These are phyloP conservation scores for Suhomyces anneliseae DNA, from an alignment of 1,139 yeast species.

Conservation along the genomic window DNA sequence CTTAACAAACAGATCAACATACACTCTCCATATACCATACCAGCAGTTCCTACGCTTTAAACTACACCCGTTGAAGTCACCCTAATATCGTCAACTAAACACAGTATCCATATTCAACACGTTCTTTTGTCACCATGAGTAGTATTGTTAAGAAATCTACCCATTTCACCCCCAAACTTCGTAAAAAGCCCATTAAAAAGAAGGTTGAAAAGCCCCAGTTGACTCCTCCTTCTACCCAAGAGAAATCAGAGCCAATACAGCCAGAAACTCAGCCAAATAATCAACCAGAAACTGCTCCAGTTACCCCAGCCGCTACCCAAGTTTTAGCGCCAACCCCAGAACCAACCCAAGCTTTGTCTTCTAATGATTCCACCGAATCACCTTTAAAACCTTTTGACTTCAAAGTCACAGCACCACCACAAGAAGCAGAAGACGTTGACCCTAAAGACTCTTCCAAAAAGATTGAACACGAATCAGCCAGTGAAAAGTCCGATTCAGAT, in stretches of 20 bases:
- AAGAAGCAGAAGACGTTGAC: conserved; percentile 27
- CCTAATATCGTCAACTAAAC: no score
- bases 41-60: no score
- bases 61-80: no score
- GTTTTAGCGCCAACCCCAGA: not conserved
- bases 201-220: conserved; percentile 22
- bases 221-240: conserved; percentile 31
- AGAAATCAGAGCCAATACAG: not conserved
- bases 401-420: conserved; percentile 2
- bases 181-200: conserved; percentile 26
- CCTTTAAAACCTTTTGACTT: conserved; percentile 9
- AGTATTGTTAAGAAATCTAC: conserved; percentile 48
- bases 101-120: no score
- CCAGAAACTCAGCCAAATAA: not conserved
- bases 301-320: not conserved
- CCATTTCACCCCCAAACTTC: conserved; percentile 42
- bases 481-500: conserved; percentile 24
- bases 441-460: conserved; percentile 27
- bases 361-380: not conserved
- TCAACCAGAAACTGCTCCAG: not conserved
- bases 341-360: not conserved
- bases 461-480: not conserved
- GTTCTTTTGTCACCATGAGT: conserved; percentile 35
- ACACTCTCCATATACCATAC: no score
- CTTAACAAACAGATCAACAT: no score